phyloP scores from a whole-genome alignment of 164 flowering plant species.

The Chimonanthus praecox region DNA sequence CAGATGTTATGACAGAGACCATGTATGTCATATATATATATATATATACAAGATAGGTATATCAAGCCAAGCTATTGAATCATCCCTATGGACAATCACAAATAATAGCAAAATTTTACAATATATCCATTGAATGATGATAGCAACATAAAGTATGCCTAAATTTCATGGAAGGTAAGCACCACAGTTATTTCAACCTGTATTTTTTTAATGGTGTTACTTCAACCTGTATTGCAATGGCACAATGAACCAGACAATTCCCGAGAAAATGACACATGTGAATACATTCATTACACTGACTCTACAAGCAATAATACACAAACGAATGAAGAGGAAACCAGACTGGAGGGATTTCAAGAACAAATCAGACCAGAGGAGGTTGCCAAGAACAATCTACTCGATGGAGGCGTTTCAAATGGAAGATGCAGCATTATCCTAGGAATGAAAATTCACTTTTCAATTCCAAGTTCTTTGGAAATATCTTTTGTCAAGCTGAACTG shows the following conservation, averaged over 20 bases:
- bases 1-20: no score
- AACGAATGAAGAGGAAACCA: background rate
- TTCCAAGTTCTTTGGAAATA: slow-evolving; percentile 70
- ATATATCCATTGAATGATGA: no score
- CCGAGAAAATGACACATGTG: background rate
- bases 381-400: background rate
- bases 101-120: no score
- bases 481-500: slow-evolving; percentile 83
- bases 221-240: background rate
- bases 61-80: no score
- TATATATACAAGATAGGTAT: no score
- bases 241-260: background rate
- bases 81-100: no score
- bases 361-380: background rate
- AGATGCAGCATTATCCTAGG: no score
- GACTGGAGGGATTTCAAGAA: background rate
- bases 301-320: background rate
- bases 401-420: background rate
- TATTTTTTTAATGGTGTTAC: no score
- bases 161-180: no score
- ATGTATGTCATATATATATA: no score
- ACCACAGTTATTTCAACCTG: no score
- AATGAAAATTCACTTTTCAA: slow-evolving; percentile 37
- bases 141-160: no score
- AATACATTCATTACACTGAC: background rate